phyloP scores from a whole-genome alignment of 164 flowering plant genomes.

The Nymphaea colorata region DNA sequence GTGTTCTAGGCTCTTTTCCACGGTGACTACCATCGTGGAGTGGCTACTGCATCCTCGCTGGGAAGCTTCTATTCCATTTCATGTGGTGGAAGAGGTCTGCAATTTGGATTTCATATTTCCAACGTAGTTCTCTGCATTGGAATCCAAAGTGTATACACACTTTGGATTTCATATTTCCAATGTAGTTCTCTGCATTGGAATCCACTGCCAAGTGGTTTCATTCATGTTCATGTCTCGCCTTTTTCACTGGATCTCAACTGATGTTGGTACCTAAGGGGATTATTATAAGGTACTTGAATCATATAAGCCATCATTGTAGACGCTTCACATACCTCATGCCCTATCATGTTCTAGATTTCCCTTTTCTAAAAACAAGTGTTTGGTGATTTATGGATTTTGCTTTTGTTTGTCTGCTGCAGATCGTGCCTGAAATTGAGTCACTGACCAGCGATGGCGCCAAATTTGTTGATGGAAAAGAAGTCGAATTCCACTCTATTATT shows the following conservation, averaged over 20 bases:
- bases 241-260: neutral
- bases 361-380: neutral
- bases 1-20: too few species aligned
- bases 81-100: too few species aligned
- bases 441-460: conserved; percentile 31
- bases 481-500: conserved; percentile 47
- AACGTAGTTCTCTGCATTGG: neutral
- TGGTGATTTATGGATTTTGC: neutral
- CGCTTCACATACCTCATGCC: neutral
- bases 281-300: neutral
- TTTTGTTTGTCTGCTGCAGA: neutral
- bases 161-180: too few species aligned
- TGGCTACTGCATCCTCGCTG: too few species aligned
- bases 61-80: too few species aligned
- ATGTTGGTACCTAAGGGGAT: neutral
- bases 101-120: too few species aligned
- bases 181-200: neutral
- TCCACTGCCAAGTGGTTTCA: neutral
- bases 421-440: conserved; percentile 43
- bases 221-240: neutral
- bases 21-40: too few species aligned
- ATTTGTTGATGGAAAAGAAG: conserved; percentile 35
- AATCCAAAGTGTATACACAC: too few species aligned
- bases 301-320: neutral
- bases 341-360: neutral